These are phyloP conservation scores for Pyricularia grisea DNA, from an alignment of 2,329 filamentous ascomycete species.

Conservation along the genomic window DNA sequence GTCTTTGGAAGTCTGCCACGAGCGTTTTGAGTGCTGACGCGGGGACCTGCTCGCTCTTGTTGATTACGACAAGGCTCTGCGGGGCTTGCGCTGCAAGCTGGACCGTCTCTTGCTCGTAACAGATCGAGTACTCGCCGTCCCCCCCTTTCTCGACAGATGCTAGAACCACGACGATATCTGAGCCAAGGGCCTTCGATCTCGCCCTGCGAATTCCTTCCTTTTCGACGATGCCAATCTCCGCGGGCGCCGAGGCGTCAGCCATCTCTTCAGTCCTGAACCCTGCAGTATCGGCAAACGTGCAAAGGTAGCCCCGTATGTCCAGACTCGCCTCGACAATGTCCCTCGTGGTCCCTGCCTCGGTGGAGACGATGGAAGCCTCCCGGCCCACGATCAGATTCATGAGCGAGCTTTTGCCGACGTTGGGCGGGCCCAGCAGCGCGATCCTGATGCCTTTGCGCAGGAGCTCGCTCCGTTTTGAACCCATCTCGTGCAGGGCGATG, in stretches of 20 bases:
- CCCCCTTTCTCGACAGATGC: constrained; percentile 56
- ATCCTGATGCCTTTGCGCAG: constrained; percentile 78
- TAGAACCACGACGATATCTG: constrained; percentile 77
- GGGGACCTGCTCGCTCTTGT: constrained; percentile 48
- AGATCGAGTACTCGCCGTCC: constrained; percentile 29
- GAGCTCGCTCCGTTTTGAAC: constrained; percentile 74
- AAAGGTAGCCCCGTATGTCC: constrained; percentile 82
- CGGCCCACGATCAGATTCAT: constrained; percentile 84
- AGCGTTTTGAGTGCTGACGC: constrained; percentile 23
- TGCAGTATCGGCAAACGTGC: constrained; percentile 91
- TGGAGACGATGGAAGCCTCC: constrained; percentile 90
- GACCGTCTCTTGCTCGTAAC: constrained; percentile 46
- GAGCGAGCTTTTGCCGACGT: constrained; percentile 89
- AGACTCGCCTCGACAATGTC: constrained; percentile 90
- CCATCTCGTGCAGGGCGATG: constrained; percentile 62
- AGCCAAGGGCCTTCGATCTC: constrained; percentile 68
- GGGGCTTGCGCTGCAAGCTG: constrained; percentile 38
- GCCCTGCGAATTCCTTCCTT: constrained; percentile 85
- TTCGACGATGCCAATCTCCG: constrained; percentile 62
- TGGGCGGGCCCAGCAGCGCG: constrained; percentile 81
- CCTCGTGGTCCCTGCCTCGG: constrained; percentile 85
- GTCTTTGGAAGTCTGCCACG: constrained; percentile 26
- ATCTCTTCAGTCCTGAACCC: constrained; percentile 55
- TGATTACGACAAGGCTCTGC: constrained; percentile 45
- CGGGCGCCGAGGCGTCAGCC: not conserved